These are phyloP conservation scores for Truncatella angustata DNA, from an alignment of 2,329 filamentous ascomycete genomes.

Conservation along the genomic window DNA sequence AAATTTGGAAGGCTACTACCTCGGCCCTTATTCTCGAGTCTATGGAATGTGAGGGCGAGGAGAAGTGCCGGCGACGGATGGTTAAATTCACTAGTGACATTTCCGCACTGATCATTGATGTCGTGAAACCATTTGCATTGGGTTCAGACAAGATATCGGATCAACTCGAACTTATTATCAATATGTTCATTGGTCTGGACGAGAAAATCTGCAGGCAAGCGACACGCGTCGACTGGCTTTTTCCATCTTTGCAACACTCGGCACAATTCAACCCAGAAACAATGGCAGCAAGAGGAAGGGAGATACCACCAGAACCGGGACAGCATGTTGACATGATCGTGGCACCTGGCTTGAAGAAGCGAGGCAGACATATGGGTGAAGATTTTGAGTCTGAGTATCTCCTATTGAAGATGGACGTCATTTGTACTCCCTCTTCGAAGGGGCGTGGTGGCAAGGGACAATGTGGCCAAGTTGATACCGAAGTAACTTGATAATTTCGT, in stretches of 20 bases:
- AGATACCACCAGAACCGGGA: not conserved
- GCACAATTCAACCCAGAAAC: not conserved
- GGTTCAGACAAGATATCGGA: not conserved
- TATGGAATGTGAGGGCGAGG: not conserved
- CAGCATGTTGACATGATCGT: not conserved
- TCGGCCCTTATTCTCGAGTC: not conserved
- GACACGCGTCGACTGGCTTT: not conserved
- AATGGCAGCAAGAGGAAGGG: not conserved
- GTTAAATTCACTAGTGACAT: no score
- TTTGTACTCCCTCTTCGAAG: not conserved
- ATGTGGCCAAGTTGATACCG: not conserved
- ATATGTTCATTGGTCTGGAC: not conserved
- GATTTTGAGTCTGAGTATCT: not conserved
- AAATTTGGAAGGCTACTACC: not conserved
- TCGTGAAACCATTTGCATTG: not conserved
- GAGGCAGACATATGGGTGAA: not conserved
- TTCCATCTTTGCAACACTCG: no score
- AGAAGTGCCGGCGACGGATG: not conserved
- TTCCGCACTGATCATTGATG: not conserved
- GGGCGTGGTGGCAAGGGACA: not conserved
- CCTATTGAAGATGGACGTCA: not conserved
- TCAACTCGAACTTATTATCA: not conserved
- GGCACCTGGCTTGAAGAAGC: not conserved
- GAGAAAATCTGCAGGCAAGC: not conserved
- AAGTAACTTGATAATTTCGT: not conserved